Base-by-base conservation (phyloP, 2,329 filamentous ascomycete species). In the Stachybotrys echinatus region DNA sequence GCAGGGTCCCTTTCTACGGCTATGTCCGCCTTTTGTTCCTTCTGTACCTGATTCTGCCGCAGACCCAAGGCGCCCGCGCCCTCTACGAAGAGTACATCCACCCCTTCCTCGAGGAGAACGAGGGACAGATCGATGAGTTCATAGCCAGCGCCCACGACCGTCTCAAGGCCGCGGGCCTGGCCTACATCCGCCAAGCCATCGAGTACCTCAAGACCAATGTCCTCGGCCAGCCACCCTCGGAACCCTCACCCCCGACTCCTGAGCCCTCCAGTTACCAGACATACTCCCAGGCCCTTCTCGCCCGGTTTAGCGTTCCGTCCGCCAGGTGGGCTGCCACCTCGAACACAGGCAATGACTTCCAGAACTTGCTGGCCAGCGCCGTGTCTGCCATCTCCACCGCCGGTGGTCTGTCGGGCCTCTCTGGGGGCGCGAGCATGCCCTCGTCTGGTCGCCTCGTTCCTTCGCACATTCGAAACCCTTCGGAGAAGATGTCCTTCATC, bases 11-110 rank as follows among this genome's bases (percentile, higher is more conserved):
- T 3, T 95, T 97, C 70, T 99, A 96, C 73, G 82, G 89, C 59
- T 96, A 92, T 81, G 76, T 96, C 61, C 90, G 94, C 56, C 82
- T 96, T 49, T 75, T 85, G 64, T 87, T 94, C 71, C 84, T 96
- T 64, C 83, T 94, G 57, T 99, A 96, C 74, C 88, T 99, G 54
- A 91, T 97, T 62, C 83, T 96, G n/a, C 94, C 92, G 0, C 92
- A 95, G 69, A 94, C 90, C n/a, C 92, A 96, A 66, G 94, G 94
- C 66, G 91, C 92, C 50, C 87, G 88, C 53, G 73, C 87, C 61
- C 76, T 97, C 55, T 99, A 97, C 75, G 83, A 91, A 63, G 79
- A 84, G 54, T 84, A 94, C 67, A 77, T 97, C 53, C 87, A 95
- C 68, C 92, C 92, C 0, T 96, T 92, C 74, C 84, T 99, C 46